Percentiles rank a stretch among this genome's conserved stretches.
Evolutionary conservation across 1,284 basidiomycete species (phyloP).

Genomic region (Butyriboletus appendiculatus): DNA sequence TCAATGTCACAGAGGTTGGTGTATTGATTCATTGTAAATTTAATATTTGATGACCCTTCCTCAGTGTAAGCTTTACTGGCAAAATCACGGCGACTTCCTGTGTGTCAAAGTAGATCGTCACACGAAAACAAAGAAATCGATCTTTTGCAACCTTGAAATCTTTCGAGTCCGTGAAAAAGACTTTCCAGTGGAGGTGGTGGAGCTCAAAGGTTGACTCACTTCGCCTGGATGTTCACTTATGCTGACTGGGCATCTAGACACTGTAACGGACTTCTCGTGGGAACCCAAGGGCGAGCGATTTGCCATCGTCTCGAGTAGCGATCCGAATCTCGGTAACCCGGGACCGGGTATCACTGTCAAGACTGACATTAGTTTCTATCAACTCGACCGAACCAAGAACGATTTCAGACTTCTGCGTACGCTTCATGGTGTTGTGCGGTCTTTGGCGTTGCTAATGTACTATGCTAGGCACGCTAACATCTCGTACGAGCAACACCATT

Average conservation of each 20-base stretch:
- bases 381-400: conserved; percentile 90
- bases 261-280: conserved; percentile 98
- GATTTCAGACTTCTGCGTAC: conserved; percentile 90
- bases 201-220: conserved; percentile 77
- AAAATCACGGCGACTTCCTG: conserved; percentile 98
- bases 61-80: conserved; percentile 98
- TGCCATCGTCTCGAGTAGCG: conserved; percentile 92
- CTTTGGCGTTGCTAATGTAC: conserved; percentile 3
- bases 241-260: conserved; percentile 56
- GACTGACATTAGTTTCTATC: conserved; percentile 97
- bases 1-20: conserved; percentile 95
- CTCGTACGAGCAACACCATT: conserved; percentile 92
- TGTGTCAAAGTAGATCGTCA: conserved; percentile 99
- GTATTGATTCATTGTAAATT: background rate
- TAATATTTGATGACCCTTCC: conserved; percentile 1
- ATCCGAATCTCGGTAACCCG: conserved; percentile 90
- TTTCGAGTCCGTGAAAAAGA: conserved; percentile 98
- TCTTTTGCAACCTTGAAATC: conserved; percentile 98
- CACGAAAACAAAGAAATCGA: conserved; percentile 99
- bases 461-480: conserved; percentile 70
- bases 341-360: conserved; percentile 92
- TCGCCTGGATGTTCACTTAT: conserved; percentile 3
- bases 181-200: conserved; percentile 97
- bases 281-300: conserved; percentile 97
- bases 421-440: conserved; percentile 28